Evolutionary conservation across 2,329 filamentous ascomycete genomes (phyloP), one percentile per base, ranked within the genome.

Genomic region (Diplodia corticola): DNA sequence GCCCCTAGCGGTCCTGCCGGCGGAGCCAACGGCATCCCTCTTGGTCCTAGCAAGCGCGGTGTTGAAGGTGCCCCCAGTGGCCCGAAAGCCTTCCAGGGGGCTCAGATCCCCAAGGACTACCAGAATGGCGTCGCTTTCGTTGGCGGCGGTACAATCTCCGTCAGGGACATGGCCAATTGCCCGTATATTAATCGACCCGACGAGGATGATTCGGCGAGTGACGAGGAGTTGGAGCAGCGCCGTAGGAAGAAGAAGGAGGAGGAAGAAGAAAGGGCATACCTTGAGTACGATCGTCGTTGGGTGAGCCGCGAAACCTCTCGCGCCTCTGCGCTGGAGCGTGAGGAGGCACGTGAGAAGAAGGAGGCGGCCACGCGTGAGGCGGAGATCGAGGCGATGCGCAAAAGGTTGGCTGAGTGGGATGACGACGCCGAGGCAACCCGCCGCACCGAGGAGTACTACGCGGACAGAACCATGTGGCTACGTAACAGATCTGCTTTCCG

Each of bases 251-350:
- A 92, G 77, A 88, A 89, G 70, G 85, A 90, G 40, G 83, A 88
- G 0, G 93, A 97, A 24, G 84, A 88, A 0, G 91, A 97, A 55
- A 92, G 93, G 74, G 82, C 87, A 54, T 97, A 92, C 74, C 82
- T 91, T 0, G 93, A 97, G 71, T 90, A 93, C 50, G 92, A 97
- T 76, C 88, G 92, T 33, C 89, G 92, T 69, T 98, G 94, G 94
- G 83, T 92, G 28, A 96, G 96, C 75, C 88, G 93, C 51, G 95
- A 99, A 77, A 87, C 90, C 64, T 91, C 91, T 68, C 87, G 92
- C 48, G 90, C 91, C 15, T 91, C 92, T 4, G 94, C 95, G 0
- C 81, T 97, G 24, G 91, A 96, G 70, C 88, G 95, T 67, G 93
- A 97, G 74, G 89, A 87, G 71, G 90, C 90, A 30, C 89, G 92